Base-by-base conservation (phyloP, 768 basidiomycete genomes). In the Boletus reticuloceps region DNA sequence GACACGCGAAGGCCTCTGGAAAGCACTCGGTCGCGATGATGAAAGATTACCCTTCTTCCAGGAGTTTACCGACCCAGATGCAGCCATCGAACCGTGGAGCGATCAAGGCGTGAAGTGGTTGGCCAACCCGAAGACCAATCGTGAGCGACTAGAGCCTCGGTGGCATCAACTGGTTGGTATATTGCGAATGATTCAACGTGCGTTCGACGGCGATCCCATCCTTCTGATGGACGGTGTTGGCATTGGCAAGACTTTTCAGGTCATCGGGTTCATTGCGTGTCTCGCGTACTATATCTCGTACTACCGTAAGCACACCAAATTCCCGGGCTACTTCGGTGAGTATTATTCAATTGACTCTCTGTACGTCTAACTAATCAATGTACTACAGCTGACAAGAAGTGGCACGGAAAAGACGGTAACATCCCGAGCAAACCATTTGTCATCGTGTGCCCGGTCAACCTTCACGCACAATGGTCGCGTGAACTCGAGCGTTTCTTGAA, bases 141-240 rank as follows among this genome's bases (percentile, higher is more conserved):
- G n/a, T n/a, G n/a, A n/a, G n/a, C n/a, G n/a, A n/a, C n/a, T n/a
- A n/a, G n/a, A n/a, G n/a, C n/a, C n/a, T n/a, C n/a, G n/a, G n/a
- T n/a, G n/a, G n/a, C n/a, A n/a, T n/a, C n/a, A n/a, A n/a, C n/a
- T n/a, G n/a, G n/a, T n/a, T n/a, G n/a, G n/a, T n/a, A n/a, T n/a
- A n/a, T n/a, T n/a, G n/a, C n/a, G 47, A 27, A 60, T 69, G 49
- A 5, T 64, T 0, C 16, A 62, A 7, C 32, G 56, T 1, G 41
- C 49, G 0, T 48, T 64, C 0, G 36, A 54, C 0, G 25, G 51
- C 0, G 0, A 53, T 10, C 60, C 60, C 0, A 42, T 67, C 1
- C 6, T 68, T 0, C 14, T 66, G 9, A 67, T 68, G 64, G 67
- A 69, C 22, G 59, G 58, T 0, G 67, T 67, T 0, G 64, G 68